Base-by-base conservation (phyloP, 2,329 filamentous ascomycete species). In the Calonectria henricotiae region DNA sequence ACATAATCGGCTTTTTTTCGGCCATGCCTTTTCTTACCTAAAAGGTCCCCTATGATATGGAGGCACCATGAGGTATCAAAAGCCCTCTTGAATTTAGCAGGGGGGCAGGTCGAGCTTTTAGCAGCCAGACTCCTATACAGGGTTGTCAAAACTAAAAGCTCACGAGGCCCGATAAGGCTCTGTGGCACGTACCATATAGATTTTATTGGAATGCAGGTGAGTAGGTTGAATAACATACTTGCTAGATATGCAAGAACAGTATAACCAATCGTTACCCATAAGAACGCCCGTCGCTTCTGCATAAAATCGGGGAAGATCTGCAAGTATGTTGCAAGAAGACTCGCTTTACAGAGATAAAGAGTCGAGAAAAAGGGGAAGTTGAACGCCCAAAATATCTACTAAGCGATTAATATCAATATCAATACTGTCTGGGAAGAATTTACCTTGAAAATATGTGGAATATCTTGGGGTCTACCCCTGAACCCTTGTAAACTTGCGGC, bases 321-420 rank as follows among this genome's bases (percentile, higher is more conserved):
- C 4, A 61, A 12, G 25, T 61, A 61, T 27, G 39, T 43, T 3
- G 55, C 5, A 9, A 61, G 39, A 12, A 61, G 39, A 5, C 37
- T 43, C 4, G 37, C 55, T 61, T 61, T 61, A 15, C 55, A 61
- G 8, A 61, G 55, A 61, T 43, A 61, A 11, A 61, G 15, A 13
- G 55, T 61, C 13, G 54, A 27, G 23, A 61, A 43, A 35, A 61
- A 61, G 0, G 55, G 39, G 25, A 61, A 41, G 13, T 61, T 27
- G 17, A 43, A 41, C 0, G 39, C 20, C 55, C 55, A 61, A 32
- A 43, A 61, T 1, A 32, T 13, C 55, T 61, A 13, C 4, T 17
- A 2, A 12, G 0, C 1, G 12, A 3, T 61, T 20, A 61, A 15
- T n/a, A 23, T 46, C n/a, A 2, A 17, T 7, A n/a, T 3, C 35